Percentiles rank a stretch among this genome's conserved stretches.
phyloP scores from a whole-genome alignment of 169 alveolate species.

The Cryptosporidium baileyi region DNA sequence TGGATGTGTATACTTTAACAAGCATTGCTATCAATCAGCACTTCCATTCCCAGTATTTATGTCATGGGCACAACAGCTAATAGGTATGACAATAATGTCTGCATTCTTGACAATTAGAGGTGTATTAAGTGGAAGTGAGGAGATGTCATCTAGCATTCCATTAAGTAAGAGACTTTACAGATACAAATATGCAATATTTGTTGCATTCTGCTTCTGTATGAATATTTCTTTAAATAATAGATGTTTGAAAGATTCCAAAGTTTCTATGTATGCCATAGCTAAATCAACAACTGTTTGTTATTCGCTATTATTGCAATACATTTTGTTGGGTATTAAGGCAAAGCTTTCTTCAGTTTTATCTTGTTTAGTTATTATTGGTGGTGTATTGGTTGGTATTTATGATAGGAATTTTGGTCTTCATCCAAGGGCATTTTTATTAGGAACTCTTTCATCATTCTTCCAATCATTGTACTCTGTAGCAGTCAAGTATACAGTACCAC shows the following conservation, averaged over 20 bases:
- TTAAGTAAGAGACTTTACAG: conserved; percentile 58
- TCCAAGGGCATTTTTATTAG: conserved; percentile 46
- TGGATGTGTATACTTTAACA: conserved; percentile 61
- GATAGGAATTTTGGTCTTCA: conserved; percentile 49
- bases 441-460: conserved; percentile 67
- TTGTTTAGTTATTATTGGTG: conserved; percentile 63
- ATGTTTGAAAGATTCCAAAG: conserved; percentile 43
- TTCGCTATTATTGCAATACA: conserved; percentile 45
- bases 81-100: conserved; percentile 64
- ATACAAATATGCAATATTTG: conserved; percentile 59
- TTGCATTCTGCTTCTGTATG: conserved; percentile 69
- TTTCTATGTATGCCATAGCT: conserved; percentile 65
- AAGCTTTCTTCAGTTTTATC: conserved; percentile 62
- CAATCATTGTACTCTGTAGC: conserved; percentile 66
- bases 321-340: conserved; percentile 52
- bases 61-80: conserved; percentile 70
- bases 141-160: conserved; percentile 59
- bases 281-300: conserved; percentile 66
- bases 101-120: conserved; percentile 61
- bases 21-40: conserved; percentile 27
- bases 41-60: conserved; percentile 64
- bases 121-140: conserved; percentile 55
- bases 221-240: conserved; percentile 49
- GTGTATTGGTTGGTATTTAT: conserved; percentile 53
- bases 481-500: conserved; percentile 68